A percentile compares a stretch with the other conserved stretches of the same genome.
These are phyloP conservation scores for Aspergillus homomorphus DNA, from an alignment of 495 filamentous ascomycete species.

Conservation along the genomic window DNA sequence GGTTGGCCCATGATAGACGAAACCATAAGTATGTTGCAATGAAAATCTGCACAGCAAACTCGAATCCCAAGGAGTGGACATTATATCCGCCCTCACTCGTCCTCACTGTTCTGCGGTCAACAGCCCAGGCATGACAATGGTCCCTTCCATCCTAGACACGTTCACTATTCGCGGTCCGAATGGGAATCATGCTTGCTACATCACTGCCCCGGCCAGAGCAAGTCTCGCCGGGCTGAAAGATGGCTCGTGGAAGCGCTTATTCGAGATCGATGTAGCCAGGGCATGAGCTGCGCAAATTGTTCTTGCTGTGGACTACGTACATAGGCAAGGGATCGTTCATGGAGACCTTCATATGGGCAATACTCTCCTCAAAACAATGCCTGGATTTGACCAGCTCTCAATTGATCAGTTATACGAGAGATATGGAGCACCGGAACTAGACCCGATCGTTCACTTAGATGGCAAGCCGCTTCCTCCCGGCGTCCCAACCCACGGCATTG, in stretches of 20 bases:
- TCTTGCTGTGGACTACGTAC: slow-evolving; percentile 30
- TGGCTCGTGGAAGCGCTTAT: slow-evolving; percentile 27
- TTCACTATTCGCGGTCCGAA: slow-evolving; percentile 43
- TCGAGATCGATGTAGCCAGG: slow-evolving; percentile 40
- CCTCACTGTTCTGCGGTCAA: slow-evolving; percentile 7
- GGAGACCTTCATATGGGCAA: slow-evolving; percentile 35
- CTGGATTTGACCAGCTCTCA: slow-evolving; percentile 19
- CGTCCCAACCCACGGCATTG: slow-evolving; percentile 22
- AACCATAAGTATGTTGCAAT: slow-evolving; percentile 29
- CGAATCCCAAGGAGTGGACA: slow-evolving; percentile 23
- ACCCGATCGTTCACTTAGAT: slow-evolving; percentile 25
- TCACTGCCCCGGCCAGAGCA: slow-evolving; percentile 28
- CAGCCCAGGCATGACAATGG: slow-evolving; percentile 19
- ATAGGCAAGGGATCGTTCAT: slow-evolving; percentile 32
- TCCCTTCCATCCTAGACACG: slow-evolving; percentile 34
- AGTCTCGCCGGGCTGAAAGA: slow-evolving; percentile 32
- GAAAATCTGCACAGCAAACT: slow-evolving; percentile 32
- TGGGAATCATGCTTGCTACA: slow-evolving; percentile 39
- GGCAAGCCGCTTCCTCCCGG: slow-evolving; percentile 22
- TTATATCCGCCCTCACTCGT: slow-evolving; percentile 19
- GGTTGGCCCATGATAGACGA: slow-evolving; percentile 30
- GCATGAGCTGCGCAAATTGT: slow-evolving; percentile 37
- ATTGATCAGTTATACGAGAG: slow-evolving; percentile 24
- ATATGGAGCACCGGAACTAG: slow-evolving; percentile 24
- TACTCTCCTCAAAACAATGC: slow-evolving; percentile 22